Conservation (phyloP, 305 asterid species). For the Vinca major region DNA sequence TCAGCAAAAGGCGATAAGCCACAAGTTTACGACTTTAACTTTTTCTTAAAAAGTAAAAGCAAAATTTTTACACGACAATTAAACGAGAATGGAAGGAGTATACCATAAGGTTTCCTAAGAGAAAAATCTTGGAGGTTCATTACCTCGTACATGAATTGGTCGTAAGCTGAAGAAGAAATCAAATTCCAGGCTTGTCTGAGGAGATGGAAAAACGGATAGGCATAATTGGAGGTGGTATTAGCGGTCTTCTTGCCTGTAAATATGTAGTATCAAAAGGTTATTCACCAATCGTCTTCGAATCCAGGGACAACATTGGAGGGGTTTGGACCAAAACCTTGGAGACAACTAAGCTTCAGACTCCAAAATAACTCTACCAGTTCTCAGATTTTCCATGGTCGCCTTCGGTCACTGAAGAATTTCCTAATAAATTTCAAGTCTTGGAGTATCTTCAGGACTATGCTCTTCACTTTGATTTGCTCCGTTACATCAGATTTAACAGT, state of each 20-base stretch:
- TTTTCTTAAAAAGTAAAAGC: no score
- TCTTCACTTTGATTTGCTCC: slow-evolving; percentile 23
- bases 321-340: slow-evolving; percentile 34
- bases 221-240: slow-evolving; percentile 40
- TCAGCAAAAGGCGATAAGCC: no score
- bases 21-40: no score
- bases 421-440: slow-evolving; percentile 21
- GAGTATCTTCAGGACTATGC: slow-evolving; percentile 32
- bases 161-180: no score
- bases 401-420: slow-evolving; percentile 24
- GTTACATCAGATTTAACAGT: slow-evolving; percentile 25
- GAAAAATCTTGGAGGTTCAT: no score
- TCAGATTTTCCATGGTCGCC: slow-evolving; percentile 49
- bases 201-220: slow-evolving; percentile 27
- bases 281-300: slow-evolving; percentile 34
- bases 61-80: no score
- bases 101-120: no score
- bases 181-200: no score
- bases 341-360: slow-evolving; percentile 34
- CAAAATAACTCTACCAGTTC: slow-evolving; percentile 32
- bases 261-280: slow-evolving; percentile 35
- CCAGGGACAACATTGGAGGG: slow-evolving; percentile 29
- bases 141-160: no score
- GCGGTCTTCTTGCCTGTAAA: slow-evolving; percentile 48
- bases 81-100: no score